Base-by-base conservation (phyloP, 2,329 filamentous ascomycete species). In the Mycogone perniciosa region DNA sequence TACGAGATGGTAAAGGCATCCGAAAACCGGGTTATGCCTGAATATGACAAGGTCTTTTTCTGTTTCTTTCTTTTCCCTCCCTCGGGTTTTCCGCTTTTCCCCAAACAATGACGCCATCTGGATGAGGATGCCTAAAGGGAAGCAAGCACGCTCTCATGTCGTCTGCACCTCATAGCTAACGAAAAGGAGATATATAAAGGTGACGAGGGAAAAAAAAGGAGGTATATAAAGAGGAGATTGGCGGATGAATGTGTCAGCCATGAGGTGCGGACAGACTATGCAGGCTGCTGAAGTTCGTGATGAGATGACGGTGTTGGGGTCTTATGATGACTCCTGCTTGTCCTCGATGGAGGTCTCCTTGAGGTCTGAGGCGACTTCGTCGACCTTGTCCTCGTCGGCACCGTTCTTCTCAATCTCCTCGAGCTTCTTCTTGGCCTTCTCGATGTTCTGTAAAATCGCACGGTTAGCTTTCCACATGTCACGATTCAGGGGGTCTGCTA, bases 381-480 rank as follows among this genome's bases (percentile, higher is more conserved):
- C 81, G 48, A 82, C 76, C 54, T 73, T 74, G 54, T 58, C 62
- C 57, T 67, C 70, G 60, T 72, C 76, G 33, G 49, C 46, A 41
- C 52, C 71, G 55, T 70, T 74, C 48, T 74, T 70, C 62, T 96
- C 92, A 50, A 97, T 81, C 60, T 85, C 84, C 67, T 91, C 89
- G 56, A 99, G 95, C 71, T 96, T 90, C 71, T 92, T 92, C 77
- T 96, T 87, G 55, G 93, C 93, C 73, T 96, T 96, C 57, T 89
- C 88, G 55, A 97, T 86, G 77, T 99, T 99, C 93, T 97, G 63
- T 30, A 40, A 7, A 38, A 9, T 13, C 29, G 37, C 6, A 6
- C 31, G 6, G 54, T 73, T 64, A 73, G 64, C 52, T 59, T 57
- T 48, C 6, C 33, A 47, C 8, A 31, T 38, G 29, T 47, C 34